phyloP scores from a whole-genome alignment of 345 rosid species.

The Arabidopsis thaliana region TAIR10.1 NC_003070.9:23997001-23997500 shows the following conservation, averaged over 20 bases:
- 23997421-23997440: constrained; percentile 54
- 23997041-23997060: constrained; percentile 90
- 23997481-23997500: constrained; percentile 89
- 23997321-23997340: constrained; percentile 12
- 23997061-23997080: constrained; percentile 55
- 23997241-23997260: constrained; percentile 95
- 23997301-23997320: constrained; percentile 59
- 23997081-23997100: constrained; percentile 14
- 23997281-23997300: constrained; percentile 98
- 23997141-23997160: not conserved
- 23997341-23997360: constrained; percentile 10
- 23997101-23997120: not conserved
- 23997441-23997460: constrained; percentile 52
- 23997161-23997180: constrained; percentile 13
- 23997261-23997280: constrained; percentile 92
- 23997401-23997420: constrained; percentile 57
- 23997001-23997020: constrained; percentile 84
- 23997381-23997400: constrained; percentile 29
- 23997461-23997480: constrained; percentile 61
- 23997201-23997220: constrained; percentile 18
- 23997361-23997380: not conserved
- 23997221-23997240: constrained; percentile 90
- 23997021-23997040: constrained; percentile 93
- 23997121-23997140: not conserved
- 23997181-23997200: not conserved